Evolutionary conservation across 2,329 filamentous ascomycete genomes (phyloP).

Genomic region (Pseudonectria buxi): DNA sequence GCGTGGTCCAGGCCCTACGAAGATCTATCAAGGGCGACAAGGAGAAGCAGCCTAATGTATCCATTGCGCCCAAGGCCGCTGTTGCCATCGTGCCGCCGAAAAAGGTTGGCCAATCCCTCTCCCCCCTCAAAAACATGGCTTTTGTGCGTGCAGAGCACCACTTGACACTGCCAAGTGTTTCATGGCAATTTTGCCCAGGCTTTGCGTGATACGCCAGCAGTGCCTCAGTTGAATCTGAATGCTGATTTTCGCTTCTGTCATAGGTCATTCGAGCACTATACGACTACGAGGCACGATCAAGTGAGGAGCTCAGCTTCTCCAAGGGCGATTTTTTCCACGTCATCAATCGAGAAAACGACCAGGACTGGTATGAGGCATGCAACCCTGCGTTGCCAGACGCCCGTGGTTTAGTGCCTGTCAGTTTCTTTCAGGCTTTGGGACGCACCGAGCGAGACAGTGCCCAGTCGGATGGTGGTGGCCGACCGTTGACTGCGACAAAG

Average conservation of each 20-base stretch:
- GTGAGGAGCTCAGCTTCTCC: slow-evolving; percentile 80
- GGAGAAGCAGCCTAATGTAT: slow-evolving; percentile 61
- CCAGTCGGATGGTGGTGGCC: slow-evolving; percentile 53
- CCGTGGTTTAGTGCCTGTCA: slow-evolving; percentile 85
- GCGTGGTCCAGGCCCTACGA: slow-evolving; percentile 62
- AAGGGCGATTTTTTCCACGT: slow-evolving; percentile 98
- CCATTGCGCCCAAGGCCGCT: slow-evolving; percentile 76
- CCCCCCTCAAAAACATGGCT: slow-evolving; percentile 2
- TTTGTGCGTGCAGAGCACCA: background rate
- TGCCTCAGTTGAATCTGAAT: too few relatives aligned
- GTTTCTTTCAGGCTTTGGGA: slow-evolving; percentile 86
- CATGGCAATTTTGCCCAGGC: too few relatives aligned
- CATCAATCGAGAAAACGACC: slow-evolving; percentile 88
- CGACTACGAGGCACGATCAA: slow-evolving; percentile 73
- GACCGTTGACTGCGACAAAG: slow-evolving; percentile 41
- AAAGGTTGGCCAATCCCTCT: slow-evolving; percentile 56
- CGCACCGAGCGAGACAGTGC: slow-evolving; percentile 88
- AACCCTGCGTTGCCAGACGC: slow-evolving; percentile 85
- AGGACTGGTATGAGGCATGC: slow-evolving; percentile 97
- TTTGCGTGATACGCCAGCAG: too few relatives aligned
- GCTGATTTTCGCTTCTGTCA: background rate
- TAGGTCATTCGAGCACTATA: slow-evolving; percentile 96
- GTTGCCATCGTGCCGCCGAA: slow-evolving; percentile 87
- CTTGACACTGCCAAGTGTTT: background rate
- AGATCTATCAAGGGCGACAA: slow-evolving; percentile 89